Evolutionary conservation across 306 rosid species (phyloP).

Genomic region (Cotoneaster glaucophyllus): DNA sequence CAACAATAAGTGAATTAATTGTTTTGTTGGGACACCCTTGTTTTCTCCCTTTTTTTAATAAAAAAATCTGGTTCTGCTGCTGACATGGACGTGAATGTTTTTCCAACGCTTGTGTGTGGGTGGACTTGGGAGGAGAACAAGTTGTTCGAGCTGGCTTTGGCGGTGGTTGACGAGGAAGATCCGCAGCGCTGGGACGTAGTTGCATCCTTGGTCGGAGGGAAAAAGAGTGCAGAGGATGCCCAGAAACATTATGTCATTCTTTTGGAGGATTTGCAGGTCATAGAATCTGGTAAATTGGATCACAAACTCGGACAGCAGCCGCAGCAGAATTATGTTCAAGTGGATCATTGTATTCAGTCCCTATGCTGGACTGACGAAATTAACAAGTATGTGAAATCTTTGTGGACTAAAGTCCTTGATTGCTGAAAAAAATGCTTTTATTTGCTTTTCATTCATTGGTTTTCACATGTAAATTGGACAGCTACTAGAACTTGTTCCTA

Average conservation of each 20-base stretch:
- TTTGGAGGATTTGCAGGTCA: constrained; percentile 65
- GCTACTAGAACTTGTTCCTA: too few species aligned
- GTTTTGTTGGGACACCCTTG: constrained; percentile 11
- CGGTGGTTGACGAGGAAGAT: constrained; percentile 59
- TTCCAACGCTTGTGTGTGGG: constrained; percentile 29
- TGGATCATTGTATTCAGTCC: constrained; percentile 21
- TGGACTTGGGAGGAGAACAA: constrained; percentile 94
- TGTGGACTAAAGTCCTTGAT: background rate
- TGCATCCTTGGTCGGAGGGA: constrained; percentile 66
- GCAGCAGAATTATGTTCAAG: constrained; percentile 15
- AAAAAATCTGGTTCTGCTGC: background rate
- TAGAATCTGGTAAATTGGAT: constrained; percentile 65
- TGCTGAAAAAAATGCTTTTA: background rate
- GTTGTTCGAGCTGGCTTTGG: constrained; percentile 71
- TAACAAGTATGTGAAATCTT: constrained; percentile 3
- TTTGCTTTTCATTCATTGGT: background rate
- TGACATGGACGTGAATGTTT: constrained; percentile 30
- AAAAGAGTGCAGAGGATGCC: constrained; percentile 67
- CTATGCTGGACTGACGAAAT: constrained; percentile 26
- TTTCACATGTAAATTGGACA: background rate
- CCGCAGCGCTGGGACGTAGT: constrained; percentile 65
- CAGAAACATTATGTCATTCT: constrained; percentile 49
- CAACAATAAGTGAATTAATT: background rate
- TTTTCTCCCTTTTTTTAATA: background rate
- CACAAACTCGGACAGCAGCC: constrained; percentile 24